phyloP scores from a whole-genome alignment of 2,329 filamentous ascomycete species.

The Clonostachys byssicola region DNA sequence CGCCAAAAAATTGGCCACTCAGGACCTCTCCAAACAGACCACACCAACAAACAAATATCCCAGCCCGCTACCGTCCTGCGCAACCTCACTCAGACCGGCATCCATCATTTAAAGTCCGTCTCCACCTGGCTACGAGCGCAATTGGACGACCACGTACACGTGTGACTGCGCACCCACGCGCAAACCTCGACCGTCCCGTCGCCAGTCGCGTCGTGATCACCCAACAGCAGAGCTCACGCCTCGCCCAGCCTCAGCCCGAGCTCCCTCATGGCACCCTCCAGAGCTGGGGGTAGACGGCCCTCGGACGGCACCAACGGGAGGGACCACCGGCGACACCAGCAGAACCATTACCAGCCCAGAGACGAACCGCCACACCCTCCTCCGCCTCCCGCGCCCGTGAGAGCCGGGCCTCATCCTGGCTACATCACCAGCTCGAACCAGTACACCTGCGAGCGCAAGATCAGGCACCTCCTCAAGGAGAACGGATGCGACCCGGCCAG shows the following conservation, averaged over 20 bases:
- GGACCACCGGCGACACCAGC: background rate
- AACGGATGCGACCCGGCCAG: constrained; percentile 70
- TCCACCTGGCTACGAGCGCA: no score
- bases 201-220: background rate
- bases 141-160: no score
- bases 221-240: background rate
- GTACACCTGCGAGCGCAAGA: constrained; percentile 55
- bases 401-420: constrained; percentile 39
- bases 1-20: no score
- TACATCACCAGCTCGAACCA: constrained; percentile 51
- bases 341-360: background rate
- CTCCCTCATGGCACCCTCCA: background rate
- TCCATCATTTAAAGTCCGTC: no score
- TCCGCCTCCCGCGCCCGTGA: constrained; percentile 5
- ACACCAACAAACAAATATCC: no score
- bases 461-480: constrained; percentile 52
- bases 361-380: background rate
- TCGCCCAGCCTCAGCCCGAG: background rate
- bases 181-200: no score
- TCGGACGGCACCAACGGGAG: background rate
- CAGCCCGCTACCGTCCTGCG: no score
- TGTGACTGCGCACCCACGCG: no score
- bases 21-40: no score
- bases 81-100: no score
- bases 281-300: background rate